phyloP scores from a whole-genome alignment of 768 basidiomycete genomes.

The Leccinum imitatum region DNA sequence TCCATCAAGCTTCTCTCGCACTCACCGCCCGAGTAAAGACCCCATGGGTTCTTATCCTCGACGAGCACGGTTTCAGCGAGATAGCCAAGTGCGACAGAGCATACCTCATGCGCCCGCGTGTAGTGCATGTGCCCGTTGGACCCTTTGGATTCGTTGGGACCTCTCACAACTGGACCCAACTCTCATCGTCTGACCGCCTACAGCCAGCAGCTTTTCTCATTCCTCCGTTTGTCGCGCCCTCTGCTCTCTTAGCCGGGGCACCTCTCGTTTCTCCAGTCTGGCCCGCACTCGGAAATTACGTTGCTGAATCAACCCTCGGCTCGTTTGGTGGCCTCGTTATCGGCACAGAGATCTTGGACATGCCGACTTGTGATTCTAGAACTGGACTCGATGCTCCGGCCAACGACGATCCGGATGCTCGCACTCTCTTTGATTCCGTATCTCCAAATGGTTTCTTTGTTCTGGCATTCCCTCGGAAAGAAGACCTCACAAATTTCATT shows the following conservation, averaged over 20 bases:
- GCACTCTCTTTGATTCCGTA: not conserved
- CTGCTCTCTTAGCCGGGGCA: slow-evolving; percentile 21
- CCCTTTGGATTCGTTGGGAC: slow-evolving; percentile 36
- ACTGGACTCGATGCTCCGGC: not conserved
- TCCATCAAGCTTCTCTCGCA: slow-evolving; percentile 32
- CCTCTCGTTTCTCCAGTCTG: slow-evolving; percentile 25
- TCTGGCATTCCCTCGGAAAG: slow-evolving; percentile 34
- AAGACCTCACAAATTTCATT: slow-evolving; percentile 36
- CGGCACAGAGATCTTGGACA: slow-evolving; percentile 10
- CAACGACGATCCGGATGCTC: not conserved
- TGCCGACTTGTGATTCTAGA: not conserved
- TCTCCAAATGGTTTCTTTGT: slow-evolving; percentile 30
- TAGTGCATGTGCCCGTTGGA: slow-evolving; percentile 40
- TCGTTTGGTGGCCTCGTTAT: slow-evolving; percentile 41
- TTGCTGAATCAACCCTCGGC: slow-evolving; percentile 33
- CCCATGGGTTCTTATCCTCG: slow-evolving; percentile 53
- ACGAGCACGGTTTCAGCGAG: slow-evolving; percentile 42
- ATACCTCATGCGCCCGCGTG: slow-evolving; percentile 44
- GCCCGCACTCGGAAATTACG: slow-evolving; percentile 19
- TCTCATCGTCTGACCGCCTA: slow-evolving; percentile 30
- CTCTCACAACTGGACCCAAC: slow-evolving; percentile 29
- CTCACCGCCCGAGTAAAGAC: slow-evolving; percentile 41
- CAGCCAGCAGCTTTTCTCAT: slow-evolving; percentile 50
- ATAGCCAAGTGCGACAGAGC: slow-evolving; percentile 34
- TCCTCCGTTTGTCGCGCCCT: slow-evolving; percentile 59